Evolutionary conservation across 306 rosid species (phyloP).

Genomic region (Casuarina equisetifolia): DNA sequence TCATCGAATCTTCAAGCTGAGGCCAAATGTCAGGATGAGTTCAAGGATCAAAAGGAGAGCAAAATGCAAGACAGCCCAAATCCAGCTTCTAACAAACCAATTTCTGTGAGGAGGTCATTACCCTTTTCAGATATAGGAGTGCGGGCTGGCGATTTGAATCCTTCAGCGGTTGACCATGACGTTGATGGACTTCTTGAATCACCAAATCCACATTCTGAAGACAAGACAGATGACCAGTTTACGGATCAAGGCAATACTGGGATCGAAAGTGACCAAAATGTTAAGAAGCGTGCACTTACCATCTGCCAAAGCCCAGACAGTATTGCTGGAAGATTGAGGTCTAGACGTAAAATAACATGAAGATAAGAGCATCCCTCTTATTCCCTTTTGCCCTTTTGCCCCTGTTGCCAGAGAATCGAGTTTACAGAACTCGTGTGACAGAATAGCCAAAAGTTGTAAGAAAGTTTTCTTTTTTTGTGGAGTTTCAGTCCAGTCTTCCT

Average conservation of each 20-base stretch:
- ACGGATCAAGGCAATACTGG: neutral
- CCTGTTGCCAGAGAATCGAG: neutral
- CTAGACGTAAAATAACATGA: conserved; percentile 40
- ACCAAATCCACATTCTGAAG: conserved; percentile 16
- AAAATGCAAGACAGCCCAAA: neutral
- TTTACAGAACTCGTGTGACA: neutral
- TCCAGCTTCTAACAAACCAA: conserved; percentile 27
- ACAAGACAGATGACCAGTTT: neutral
- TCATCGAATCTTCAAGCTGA: conserved; percentile 28
- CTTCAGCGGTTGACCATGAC: conserved; percentile 23
- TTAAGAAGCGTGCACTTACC: neutral
- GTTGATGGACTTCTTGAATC: conserved; percentile 19
- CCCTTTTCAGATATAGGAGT: conserved; percentile 34
- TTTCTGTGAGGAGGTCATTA: conserved; percentile 52
- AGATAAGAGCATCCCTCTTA: neutral
- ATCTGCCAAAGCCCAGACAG: conserved; percentile 23
- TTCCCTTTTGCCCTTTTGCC: neutral
- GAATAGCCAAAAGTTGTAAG: neutral
- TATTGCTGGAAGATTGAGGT: conserved; percentile 55
- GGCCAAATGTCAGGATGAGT: conserved; percentile 23
- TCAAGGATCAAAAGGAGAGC: conserved; percentile 20
- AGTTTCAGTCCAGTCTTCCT: neutral
- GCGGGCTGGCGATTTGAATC: conserved; percentile 22
- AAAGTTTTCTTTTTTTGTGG: conserved; percentile 10
- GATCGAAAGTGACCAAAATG: neutral